phyloP scores from a whole-genome alignment of 805 yeast species.

The Cyberlindnera petersonii region DNA sequence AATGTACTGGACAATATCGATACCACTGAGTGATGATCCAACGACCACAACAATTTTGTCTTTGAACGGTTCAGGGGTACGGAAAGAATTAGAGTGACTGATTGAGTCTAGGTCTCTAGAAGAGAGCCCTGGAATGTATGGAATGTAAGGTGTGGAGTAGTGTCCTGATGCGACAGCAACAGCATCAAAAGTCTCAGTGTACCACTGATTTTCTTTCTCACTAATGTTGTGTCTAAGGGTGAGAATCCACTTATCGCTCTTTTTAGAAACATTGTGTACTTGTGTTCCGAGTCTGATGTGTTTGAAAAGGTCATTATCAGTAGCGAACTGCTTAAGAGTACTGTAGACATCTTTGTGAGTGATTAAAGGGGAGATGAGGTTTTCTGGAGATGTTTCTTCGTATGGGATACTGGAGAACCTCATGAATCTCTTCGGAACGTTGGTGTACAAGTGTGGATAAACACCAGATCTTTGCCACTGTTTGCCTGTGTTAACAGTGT shows the following conservation, averaged over 20 bases:
- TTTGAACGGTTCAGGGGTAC: slow-evolving; percentile 33
- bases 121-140: slow-evolving; percentile 46
- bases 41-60: slow-evolving; percentile 39
- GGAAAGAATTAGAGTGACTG: no score
- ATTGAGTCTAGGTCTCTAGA: slow-evolving; percentile 33
- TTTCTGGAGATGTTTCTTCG: background rate
- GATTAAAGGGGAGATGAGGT: no score
- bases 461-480: slow-evolving; percentile 11
- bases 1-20: slow-evolving; percentile 40
- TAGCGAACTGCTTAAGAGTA: no score
- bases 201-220: slow-evolving; percentile 24
- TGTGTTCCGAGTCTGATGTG: slow-evolving; percentile 8
- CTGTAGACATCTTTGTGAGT: no score
- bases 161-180: slow-evolving; percentile 57
- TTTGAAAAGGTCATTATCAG: slow-evolving; percentile 1
- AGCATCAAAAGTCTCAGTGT: slow-evolving; percentile 51
- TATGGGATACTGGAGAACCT: slow-evolving; percentile 26
- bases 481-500: slow-evolving; percentile 5
- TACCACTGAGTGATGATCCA: slow-evolving; percentile 42
- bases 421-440: slow-evolving; percentile 34
- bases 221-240: slow-evolving; percentile 20
- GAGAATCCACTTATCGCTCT: slow-evolving; percentile 31
- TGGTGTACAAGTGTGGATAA: slow-evolving; percentile 34
- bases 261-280: slow-evolving; percentile 10
- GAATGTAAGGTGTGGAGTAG: slow-evolving; percentile 51